Base-by-base conservation (phyloP, 345 rosid species). In the Noccaea bulbosa region DNA sequence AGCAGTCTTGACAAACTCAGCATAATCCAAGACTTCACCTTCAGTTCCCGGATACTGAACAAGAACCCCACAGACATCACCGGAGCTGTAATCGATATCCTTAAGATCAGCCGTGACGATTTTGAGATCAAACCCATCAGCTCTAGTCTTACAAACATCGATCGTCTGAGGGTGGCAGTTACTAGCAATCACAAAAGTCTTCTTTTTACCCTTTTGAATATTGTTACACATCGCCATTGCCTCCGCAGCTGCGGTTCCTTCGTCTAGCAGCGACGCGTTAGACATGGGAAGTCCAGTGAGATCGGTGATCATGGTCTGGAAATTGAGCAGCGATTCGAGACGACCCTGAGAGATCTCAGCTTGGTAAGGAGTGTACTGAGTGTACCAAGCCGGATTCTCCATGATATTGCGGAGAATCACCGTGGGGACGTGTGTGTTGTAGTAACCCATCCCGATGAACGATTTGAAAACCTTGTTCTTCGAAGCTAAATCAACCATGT, bases 301-400 rank as follows among this genome's bases (percentile, higher is more conserved):
- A 80, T 92, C 98, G 0, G 97, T 81, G 47, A 94, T 84, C 82
- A 92, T 5, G 0, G 99, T 94, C 72, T 94, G 99, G 81, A 71
- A 94, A 82, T 86, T 94, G 44, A 94, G 93, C 80, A 92, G 67
- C 15, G 96, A 88, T 79, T 94, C 98, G 57, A 94, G 86, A 8
- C 99, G 76, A 2, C 99, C 99, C 59, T 94, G 97, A 32, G 97
- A 86, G 65, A 94, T 85, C 93, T 94, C 99, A 17, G 99, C 98
- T 69, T 92, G 99, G 69, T 94, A 94, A 10, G 98, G 99, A 5
- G 99, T 94, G 79, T 94, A 91, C 43, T 94, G 99, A 38, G 97
- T 94, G 56, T 94, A 94, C 99, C 99, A 94, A 70, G 88, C 99
- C 2, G 98, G 97, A 82, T 94, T 94, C 87, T 94, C 98, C 90